phyloP scores from a whole-genome alignment of 2,329 filamentous ascomycete species.

The Colletotrichum endophyticum region DNA sequence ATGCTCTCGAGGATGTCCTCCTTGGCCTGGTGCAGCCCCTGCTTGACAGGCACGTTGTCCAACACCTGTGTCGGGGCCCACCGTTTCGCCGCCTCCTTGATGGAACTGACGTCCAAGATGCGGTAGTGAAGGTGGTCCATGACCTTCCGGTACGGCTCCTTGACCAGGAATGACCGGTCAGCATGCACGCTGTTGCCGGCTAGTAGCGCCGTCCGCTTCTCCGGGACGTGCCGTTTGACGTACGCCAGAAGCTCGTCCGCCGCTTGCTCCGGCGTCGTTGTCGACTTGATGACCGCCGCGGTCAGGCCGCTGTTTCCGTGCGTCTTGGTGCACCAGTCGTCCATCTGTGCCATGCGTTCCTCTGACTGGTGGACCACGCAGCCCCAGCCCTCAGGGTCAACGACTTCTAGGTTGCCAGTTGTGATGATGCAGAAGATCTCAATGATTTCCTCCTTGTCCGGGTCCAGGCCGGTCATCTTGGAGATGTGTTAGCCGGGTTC shows the following conservation, averaged over 20 bases:
- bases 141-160: slow-evolving; percentile 75
- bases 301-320: slow-evolving; percentile 86
- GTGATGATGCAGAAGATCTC: slow-evolving; percentile 95
- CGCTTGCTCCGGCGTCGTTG: slow-evolving; percentile 73
- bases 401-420: slow-evolving; percentile 74
- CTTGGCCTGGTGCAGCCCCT: slow-evolving; percentile 78
- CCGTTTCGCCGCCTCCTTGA: slow-evolving; percentile 87
- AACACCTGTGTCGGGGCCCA: slow-evolving; percentile 74
- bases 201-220: slow-evolving; percentile 71
- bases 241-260: slow-evolving; percentile 78
- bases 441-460: slow-evolving; percentile 81
- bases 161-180: slow-evolving; percentile 80
- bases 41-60: slow-evolving; percentile 72
- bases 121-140: slow-evolving; percentile 85
- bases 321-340: slow-evolving; percentile 84
- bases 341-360: slow-evolving; percentile 77
- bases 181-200: slow-evolving; percentile 95
- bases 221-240: slow-evolving; percentile 73
- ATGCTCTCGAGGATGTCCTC: slow-evolving; percentile 97
- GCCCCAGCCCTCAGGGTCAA: slow-evolving; percentile 82
- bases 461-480: slow-evolving; percentile 89
- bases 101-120: slow-evolving; percentile 87
- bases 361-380: slow-evolving; percentile 76
- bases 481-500: background rate
- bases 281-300: slow-evolving; percentile 74